phyloP scores from a whole-genome alignment of 768 basidiomycete species.

The Pisolithus marmoratus region DNA sequence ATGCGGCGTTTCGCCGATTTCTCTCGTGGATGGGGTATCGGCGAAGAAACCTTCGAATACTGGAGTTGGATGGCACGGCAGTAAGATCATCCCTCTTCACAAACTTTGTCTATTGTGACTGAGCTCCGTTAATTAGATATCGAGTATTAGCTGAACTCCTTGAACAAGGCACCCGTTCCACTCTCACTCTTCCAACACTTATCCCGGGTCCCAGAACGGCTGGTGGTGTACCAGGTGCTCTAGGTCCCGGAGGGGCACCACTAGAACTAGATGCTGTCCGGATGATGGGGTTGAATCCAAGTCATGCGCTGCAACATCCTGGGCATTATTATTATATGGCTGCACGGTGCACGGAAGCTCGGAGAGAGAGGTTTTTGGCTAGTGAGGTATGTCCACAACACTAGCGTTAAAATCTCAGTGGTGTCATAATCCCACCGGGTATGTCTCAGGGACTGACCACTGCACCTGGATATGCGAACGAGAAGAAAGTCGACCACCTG shows the following conservation, averaged over 20 bases:
- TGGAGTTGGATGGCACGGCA: slow-evolving; percentile 97
- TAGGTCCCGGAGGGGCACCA: slow-evolving; percentile 13
- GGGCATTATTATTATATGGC: slow-evolving; percentile 87
- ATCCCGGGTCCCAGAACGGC: slow-evolving; percentile 33
- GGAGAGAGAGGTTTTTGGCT: slow-evolving; percentile 61
- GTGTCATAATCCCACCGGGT: slow-evolving; percentile 2
- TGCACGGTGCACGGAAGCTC: slow-evolving; percentile 75
- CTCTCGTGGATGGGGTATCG: slow-evolving; percentile 90
- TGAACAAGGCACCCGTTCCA: slow-evolving; percentile 68
- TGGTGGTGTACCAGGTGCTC: slow-evolving; percentile 20
- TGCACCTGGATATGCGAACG: slow-evolving; percentile 77
- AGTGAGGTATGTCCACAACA: slow-evolving; percentile 42
- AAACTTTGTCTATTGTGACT: not conserved
- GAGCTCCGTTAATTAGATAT: slow-evolving; percentile 44
- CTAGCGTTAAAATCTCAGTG: not conserved
- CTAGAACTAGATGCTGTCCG: slow-evolving; percentile 57
- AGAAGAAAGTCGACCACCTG: slow-evolving; percentile 89
- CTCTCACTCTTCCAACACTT: slow-evolving; percentile 57
- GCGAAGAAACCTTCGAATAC: slow-evolving; percentile 93
- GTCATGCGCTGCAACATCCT: slow-evolving; percentile 80
- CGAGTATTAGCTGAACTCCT: slow-evolving; percentile 88
- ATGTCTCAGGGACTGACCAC: slow-evolving; percentile 31
- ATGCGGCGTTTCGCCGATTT: slow-evolving; percentile 82
- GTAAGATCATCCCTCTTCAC: slow-evolving; percentile 36
- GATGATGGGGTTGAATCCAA: slow-evolving; percentile 69